Conservation (phyloP, 176 grass and related monocot genomes). For the Melocanna baccifera region DNA sequence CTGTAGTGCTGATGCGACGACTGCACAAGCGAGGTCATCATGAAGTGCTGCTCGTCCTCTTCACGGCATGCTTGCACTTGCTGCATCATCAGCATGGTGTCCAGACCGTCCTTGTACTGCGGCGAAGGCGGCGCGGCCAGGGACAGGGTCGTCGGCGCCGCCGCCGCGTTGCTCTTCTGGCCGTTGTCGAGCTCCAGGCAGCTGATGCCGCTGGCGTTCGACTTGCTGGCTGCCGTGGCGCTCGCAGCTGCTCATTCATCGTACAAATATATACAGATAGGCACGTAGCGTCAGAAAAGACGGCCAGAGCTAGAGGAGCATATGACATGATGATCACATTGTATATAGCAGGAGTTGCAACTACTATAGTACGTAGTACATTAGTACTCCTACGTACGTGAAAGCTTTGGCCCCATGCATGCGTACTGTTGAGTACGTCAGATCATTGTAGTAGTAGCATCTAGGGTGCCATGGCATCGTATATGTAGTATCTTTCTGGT, state of each 20-base stretch:
- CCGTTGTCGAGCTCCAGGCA: conserved; percentile 42
- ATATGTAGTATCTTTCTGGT: background rate
- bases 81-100: conserved; percentile 13
- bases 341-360: background rate
- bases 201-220: conserved; percentile 27
- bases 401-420: conserved; percentile 6
- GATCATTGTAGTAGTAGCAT: conserved; percentile 13
- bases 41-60: background rate
- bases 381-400: too few relatives aligned
- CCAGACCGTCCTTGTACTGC: conserved; percentile 12
- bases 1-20: background rate
- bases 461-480: background rate
- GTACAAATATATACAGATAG: background rate
- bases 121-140: background rate
- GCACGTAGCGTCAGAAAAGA: conserved; percentile 12
- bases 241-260: conserved; percentile 15
- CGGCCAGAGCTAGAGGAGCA: background rate
- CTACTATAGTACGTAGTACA: background rate
- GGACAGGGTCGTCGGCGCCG: conserved; percentile 29
- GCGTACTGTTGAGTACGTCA: background rate
- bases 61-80: background rate
- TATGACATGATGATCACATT: background rate
- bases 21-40: conserved; percentile 19
- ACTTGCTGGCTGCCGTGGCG: conserved; percentile 8
- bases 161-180: conserved; percentile 10